These are phyloP conservation scores for Termitomyces sp. DNA, from an alignment of 768 basidiomycete genomes.

Conservation along the genomic window DNA sequence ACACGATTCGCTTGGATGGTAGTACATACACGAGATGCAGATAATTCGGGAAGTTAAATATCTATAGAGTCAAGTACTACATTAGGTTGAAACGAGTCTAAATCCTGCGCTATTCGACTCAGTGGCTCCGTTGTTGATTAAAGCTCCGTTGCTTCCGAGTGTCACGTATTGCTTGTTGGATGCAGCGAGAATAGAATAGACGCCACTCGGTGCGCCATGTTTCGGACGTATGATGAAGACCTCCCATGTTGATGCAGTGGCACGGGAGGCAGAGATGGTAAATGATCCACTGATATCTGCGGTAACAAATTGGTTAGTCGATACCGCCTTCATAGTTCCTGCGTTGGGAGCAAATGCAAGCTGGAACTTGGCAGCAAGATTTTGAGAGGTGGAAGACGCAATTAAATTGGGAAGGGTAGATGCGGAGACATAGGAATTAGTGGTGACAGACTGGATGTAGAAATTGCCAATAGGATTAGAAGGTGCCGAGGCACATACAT, in stretches of 20 bases:
- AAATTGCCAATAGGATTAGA: constrained; percentile 29
- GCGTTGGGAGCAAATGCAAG: constrained; percentile 29
- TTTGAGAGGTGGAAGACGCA: constrained; percentile 19
- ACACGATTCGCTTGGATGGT: neutral
- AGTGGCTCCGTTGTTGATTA: constrained; percentile 26
- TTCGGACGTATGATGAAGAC: constrained; percentile 26
- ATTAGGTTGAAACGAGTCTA: constrained; percentile 13
- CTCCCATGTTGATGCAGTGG: constrained; percentile 27
- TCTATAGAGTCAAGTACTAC: neutral
- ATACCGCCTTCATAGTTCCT: constrained; percentile 24
- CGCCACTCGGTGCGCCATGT: constrained; percentile 20
- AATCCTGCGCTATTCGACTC: constrained; percentile 26
- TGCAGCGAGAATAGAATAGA: constrained; percentile 28
- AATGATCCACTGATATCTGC: constrained; percentile 28
- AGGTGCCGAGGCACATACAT: constrained; percentile 24
- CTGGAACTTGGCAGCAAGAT: constrained; percentile 22
- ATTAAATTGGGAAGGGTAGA: constrained; percentile 22
- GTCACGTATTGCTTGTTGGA: constrained; percentile 28
- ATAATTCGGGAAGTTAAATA: neutral
- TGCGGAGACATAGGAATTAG: constrained; percentile 22
- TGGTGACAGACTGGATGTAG: constrained; percentile 24
- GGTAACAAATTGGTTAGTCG: constrained; percentile 27
- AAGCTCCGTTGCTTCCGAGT: constrained; percentile 21
- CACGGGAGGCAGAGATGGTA: constrained; percentile 25
- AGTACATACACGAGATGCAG: neutral